These are phyloP conservation scores for Pythium rishiriense DNA, from an alignment of 352 stramenopile genomes.

Conservation along the genomic window DNA sequence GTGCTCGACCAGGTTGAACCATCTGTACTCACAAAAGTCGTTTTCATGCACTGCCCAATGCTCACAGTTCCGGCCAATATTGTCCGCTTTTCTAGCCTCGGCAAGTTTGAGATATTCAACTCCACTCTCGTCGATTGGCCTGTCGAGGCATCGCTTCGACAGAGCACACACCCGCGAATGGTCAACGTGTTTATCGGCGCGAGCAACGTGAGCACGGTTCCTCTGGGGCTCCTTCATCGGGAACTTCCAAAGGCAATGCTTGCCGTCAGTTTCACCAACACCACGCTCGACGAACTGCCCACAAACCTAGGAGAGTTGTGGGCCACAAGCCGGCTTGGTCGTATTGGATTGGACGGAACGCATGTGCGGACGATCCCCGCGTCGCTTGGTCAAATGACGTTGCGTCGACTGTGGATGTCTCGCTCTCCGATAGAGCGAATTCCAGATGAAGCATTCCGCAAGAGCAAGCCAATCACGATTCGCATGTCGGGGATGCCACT, in stretches of 20 bases:
- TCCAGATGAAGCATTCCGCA: conserved; percentile 5
- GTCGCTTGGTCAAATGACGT: background rate
- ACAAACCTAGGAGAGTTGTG: conserved; percentile 12
- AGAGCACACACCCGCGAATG: background rate
- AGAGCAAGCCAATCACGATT: background rate
- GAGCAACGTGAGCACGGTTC: background rate
- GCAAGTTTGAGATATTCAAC: conserved; percentile 10
- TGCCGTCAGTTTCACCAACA: conserved; percentile 1
- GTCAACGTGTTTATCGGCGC: background rate
- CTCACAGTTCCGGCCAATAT: background rate
- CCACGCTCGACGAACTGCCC: background rate
- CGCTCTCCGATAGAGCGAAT: background rate
- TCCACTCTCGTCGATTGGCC: conserved; percentile 12
- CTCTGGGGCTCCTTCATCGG: background rate
- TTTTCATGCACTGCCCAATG: conserved; percentile 7
- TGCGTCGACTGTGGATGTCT: conserved; percentile 11
- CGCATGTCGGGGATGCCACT: conserved; percentile 8
- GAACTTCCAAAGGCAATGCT: conserved; percentile 3
- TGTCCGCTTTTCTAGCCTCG: background rate
- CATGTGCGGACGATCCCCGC: background rate
- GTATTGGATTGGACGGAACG: conserved; percentile 5
- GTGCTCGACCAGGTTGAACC: background rate
- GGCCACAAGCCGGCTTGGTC: background rate
- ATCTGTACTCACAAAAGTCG: background rate
- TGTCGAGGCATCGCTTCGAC: background rate